Evolutionary conservation across 768 basidiomycete species (phyloP).

Genomic region (Kwoniella sp.): DNA sequence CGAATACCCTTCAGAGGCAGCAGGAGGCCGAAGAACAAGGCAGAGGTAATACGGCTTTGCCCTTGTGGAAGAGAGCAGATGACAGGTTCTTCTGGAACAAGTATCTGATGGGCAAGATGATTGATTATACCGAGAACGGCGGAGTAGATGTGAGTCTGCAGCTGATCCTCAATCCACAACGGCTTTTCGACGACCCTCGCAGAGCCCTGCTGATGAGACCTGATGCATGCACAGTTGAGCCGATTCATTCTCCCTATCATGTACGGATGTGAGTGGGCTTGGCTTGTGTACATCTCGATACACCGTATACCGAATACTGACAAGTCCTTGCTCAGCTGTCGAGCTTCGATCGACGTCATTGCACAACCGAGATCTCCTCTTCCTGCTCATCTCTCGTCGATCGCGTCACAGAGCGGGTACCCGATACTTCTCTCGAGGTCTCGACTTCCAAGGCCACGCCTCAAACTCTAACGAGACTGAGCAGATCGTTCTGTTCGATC

Average conservation of each 20-base stretch:
- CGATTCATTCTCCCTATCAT: conserved; percentile 88
- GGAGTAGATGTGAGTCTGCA: conserved; percentile 71
- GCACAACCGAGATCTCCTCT: conserved; percentile 75
- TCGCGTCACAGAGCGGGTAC: conserved; percentile 94
- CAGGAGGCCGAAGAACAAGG: conserved; percentile 63
- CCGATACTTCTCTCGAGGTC: conserved; percentile 91
- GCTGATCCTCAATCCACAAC: too few species aligned
- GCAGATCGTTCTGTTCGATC: conserved; percentile 80
- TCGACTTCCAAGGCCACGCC: conserved; percentile 84
- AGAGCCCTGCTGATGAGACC: too few species aligned
- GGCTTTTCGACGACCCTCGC: too few species aligned
- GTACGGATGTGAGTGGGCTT: conserved; percentile 78
- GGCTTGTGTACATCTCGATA: not conserved
- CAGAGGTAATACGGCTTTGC: conserved; percentile 43
- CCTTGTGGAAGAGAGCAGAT: conserved; percentile 67
- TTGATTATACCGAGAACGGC: conserved; percentile 62
- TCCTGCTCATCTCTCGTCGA: conserved; percentile 88
- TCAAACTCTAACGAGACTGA: conserved; percentile 99
- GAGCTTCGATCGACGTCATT: conserved; percentile 75
- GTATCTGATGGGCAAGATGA: conserved; percentile 68
- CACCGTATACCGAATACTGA: too few species aligned
- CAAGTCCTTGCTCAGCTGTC: conserved; percentile 65
- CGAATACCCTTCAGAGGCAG: conserved; percentile 82
- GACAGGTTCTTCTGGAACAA: conserved; percentile 99
- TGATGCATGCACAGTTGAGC: conserved; percentile 81